These are phyloP conservation scores for Botrytis paeoniae DNA, from an alignment of 2,329 filamentous ascomycete genomes.

Conservation along the genomic window DNA sequence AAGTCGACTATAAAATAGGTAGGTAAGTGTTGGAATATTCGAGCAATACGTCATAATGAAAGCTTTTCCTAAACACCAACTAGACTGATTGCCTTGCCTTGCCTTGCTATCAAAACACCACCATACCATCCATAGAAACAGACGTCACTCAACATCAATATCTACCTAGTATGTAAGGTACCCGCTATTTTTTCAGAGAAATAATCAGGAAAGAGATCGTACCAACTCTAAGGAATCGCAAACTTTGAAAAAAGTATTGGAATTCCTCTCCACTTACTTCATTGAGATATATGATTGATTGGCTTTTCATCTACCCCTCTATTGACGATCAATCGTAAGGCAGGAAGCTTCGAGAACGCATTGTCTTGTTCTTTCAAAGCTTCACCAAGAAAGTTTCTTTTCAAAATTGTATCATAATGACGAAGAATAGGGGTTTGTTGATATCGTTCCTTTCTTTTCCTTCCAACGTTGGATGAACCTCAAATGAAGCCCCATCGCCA, in stretches of 20 bases:
- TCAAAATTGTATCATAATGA: not conserved
- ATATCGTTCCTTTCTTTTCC: not conserved
- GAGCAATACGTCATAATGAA: constrained; percentile 17
- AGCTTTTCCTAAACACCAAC: not conserved
- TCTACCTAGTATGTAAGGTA: constrained; percentile 7
- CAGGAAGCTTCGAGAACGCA: constrained; percentile 4
- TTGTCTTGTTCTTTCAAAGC: not conserved
- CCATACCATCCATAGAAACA: not conserved
- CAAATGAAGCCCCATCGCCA: not conserved
- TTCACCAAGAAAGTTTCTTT: not conserved
- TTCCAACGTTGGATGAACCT: not conserved
- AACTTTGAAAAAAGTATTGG: not conserved
- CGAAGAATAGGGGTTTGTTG: not conserved
- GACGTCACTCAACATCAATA: constrained; percentile 12
- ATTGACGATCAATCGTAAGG: constrained; percentile 1
- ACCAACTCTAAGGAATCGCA: not conserved
- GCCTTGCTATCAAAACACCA: constrained; percentile 11
- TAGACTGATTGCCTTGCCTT: not conserved
- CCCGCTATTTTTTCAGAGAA: constrained; percentile 5
- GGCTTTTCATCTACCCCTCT: constrained; percentile 5
- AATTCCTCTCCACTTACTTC: constrained; percentile 1
- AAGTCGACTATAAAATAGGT: constrained; percentile 11
- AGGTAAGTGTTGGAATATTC: not conserved
- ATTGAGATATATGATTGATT: not conserved
- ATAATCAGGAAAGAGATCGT: not conserved